Evolutionary conservation across 805 yeast species (phyloP), one percentile per base, ranked within the genome.

Genomic region (Cyberlindnera amylophila): DNA sequence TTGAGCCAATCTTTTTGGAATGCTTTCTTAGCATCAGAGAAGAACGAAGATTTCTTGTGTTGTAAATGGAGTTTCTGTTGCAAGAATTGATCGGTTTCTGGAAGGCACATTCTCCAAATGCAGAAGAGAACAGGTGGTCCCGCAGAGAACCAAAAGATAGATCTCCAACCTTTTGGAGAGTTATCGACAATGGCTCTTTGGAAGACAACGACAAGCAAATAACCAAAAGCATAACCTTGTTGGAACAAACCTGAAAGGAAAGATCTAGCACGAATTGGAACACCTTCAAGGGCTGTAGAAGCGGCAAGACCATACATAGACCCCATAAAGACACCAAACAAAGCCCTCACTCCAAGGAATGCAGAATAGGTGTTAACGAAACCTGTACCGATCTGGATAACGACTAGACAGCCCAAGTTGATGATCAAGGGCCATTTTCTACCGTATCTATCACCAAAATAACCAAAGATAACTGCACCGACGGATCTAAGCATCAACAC

Each of bases 141-240:
- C n/a, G 86, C 79, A 47, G 81, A 75, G 51, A 82, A 80, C 81
- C 85, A 80, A 59, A 79, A 80, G 44, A 82, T 58, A 3, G 82
- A 70, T 62, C 85, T 74, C 88, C 88, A 82, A 0, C 69, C 65
- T 44, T 76, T 36, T 6, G 65, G 52, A 4, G 80, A 66, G 45
- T 70, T 74, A 54, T 72, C 75, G 8, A 74, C 77, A 46, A 82
- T 74, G 27, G 82, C 83, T 58, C 87, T 69, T 47, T 75, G 75
- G 65, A 81, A 82, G 18, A 81, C 67, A 38, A 80, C 85, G 6
- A 80, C 86, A 45, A 81, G 57, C 19, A 82, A 63, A 52, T 80
- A 81, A 18, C 89, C 89, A 36, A 82, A 71, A 1, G 85, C 82
- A 52, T 82, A 87, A 47, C 95, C 95, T 59, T 86, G 84, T 63